Evolutionary conservation across 2,329 filamentous ascomycete genomes (phyloP).

Genomic region (Biscogniauxia sp.): DNA sequence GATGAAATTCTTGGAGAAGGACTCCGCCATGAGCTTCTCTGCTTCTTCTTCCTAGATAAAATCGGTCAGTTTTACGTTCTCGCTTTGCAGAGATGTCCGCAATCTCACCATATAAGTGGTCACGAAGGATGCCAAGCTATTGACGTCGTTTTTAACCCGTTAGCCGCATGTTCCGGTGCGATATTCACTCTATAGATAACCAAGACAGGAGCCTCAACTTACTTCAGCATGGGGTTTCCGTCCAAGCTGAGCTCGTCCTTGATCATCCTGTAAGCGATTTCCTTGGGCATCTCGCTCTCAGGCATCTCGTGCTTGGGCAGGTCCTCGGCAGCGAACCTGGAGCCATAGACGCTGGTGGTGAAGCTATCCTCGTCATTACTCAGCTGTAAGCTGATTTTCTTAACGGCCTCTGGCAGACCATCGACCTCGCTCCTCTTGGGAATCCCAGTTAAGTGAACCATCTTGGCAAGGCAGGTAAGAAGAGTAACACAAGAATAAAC

Average conservation of each 20-base stretch:
- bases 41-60: slow-evolving; percentile 76
- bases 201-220: slow-evolving; percentile 26
- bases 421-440: slow-evolving; percentile 29
- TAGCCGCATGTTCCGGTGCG: neutral
- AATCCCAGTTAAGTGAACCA: slow-evolving; percentile 53
- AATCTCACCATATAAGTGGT: slow-evolving; percentile 85
- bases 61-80: too few relatives aligned
- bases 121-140: slow-evolving; percentile 84
- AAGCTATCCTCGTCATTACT: slow-evolving; percentile 55
- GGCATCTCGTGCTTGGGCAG: slow-evolving; percentile 85
- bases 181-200: neutral
- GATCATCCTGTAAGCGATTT: slow-evolving; percentile 95
- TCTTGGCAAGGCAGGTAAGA: slow-evolving; percentile 29
- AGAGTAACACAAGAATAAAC: neutral
- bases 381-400: slow-evolving; percentile 47
- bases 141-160: slow-evolving; percentile 2
- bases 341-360: slow-evolving; percentile 84
- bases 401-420: slow-evolving; percentile 35
- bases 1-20: slow-evolving; percentile 94
- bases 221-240: slow-evolving; percentile 86
- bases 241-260: slow-evolving; percentile 91
- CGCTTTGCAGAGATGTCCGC: neutral
- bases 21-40: slow-evolving; percentile 91
- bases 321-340: slow-evolving; percentile 75
- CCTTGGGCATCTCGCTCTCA: slow-evolving; percentile 82